A percentile compares a stretch with the other conserved stretches of the same genome.
Conservation (phyloP, 108 stramenopile species). For the Stephanodiscus triporus region DNA sequence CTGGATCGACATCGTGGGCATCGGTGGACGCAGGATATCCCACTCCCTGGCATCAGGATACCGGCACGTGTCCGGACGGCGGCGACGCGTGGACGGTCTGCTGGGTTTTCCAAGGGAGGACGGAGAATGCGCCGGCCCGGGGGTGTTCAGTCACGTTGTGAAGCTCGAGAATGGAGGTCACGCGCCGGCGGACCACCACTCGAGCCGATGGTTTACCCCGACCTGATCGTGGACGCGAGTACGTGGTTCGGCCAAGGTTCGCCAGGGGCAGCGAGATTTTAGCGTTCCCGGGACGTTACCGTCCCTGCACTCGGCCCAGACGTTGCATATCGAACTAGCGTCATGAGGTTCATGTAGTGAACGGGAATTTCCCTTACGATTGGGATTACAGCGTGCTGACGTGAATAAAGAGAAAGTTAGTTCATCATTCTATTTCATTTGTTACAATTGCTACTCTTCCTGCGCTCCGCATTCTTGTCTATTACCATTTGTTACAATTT, state of each 20-base stretch:
- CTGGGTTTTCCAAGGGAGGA: constrained; percentile 76
- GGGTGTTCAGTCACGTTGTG: constrained; percentile 77
- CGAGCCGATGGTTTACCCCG: constrained; percentile 69
- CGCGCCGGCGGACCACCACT: constrained; percentile 53
- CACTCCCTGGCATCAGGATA: constrained; percentile 83
- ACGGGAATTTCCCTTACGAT: background rate
- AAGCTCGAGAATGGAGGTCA: constrained; percentile 52
- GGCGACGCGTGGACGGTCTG: constrained; percentile 66
- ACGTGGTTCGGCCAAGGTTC: constrained; percentile 68
- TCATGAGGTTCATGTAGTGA: constrained; percentile 84
- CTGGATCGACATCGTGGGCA: constrained; percentile 83
- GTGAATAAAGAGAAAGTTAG: background rate
- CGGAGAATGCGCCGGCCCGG: constrained; percentile 59
- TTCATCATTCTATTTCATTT: background rate
- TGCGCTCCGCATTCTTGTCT: background rate
- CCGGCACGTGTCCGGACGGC: constrained; percentile 46
- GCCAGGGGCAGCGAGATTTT: constrained; percentile 64
- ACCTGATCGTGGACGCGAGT: constrained; percentile 47
- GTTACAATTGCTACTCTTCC: background rate
- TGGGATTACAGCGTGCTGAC: background rate
- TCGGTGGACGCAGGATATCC: constrained; percentile 56
- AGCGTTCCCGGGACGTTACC: constrained; percentile 71
- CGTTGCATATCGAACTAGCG: constrained; percentile 69
- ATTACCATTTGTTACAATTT: too few relatives aligned
- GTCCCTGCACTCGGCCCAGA: constrained; percentile 79